Percentiles rank a stretch among this genome's conserved stretches.
Conservation (phyloP, 2,329 filamentous ascomycete genomes). For the Aspergillus ochraceus region DNA sequence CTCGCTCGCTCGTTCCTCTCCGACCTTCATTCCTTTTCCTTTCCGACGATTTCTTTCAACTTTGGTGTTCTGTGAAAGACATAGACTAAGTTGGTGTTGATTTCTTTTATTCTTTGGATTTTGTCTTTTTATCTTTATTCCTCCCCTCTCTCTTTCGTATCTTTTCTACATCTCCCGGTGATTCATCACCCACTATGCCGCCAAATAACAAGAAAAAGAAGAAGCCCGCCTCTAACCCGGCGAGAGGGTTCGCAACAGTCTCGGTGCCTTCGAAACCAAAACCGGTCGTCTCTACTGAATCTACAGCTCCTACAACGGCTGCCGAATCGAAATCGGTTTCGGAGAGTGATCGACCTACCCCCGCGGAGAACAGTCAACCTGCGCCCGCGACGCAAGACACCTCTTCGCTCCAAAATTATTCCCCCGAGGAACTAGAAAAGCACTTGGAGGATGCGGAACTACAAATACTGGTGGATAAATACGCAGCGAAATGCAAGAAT, state of each 20-base stretch:
- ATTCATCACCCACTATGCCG: constrained; percentile 56
- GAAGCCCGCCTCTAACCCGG: constrained; percentile 83
- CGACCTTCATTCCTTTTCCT: background rate
- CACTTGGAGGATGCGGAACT: constrained; percentile 90
- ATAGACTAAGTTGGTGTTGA: background rate
- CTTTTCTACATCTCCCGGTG: background rate
- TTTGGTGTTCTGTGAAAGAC: background rate
- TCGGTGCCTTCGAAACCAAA: constrained; percentile 85
- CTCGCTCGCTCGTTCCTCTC: background rate
- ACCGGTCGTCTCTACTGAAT: constrained; percentile 30
- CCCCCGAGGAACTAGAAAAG: constrained; percentile 83
- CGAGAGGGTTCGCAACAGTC: constrained; percentile 89
- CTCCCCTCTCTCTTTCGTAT: background rate
- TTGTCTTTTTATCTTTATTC: background rate
- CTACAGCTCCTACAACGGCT: constrained; percentile 28
- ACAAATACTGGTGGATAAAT: constrained; percentile 81
- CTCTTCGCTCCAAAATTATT: constrained; percentile 56
- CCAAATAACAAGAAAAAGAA: constrained; percentile 81
- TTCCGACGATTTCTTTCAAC: background rate
- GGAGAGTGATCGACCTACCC: constrained; percentile 31
- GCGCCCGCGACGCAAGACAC: constrained; percentile 16
- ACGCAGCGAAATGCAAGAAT: constrained; percentile 73
- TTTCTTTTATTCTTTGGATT: background rate
- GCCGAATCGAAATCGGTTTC: constrained; percentile 31
- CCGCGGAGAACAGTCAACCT: constrained; percentile 18